Base-by-base conservation (phyloP, 2,329 filamentous ascomycete genomes). In the Stemphylium beticola region DNA sequence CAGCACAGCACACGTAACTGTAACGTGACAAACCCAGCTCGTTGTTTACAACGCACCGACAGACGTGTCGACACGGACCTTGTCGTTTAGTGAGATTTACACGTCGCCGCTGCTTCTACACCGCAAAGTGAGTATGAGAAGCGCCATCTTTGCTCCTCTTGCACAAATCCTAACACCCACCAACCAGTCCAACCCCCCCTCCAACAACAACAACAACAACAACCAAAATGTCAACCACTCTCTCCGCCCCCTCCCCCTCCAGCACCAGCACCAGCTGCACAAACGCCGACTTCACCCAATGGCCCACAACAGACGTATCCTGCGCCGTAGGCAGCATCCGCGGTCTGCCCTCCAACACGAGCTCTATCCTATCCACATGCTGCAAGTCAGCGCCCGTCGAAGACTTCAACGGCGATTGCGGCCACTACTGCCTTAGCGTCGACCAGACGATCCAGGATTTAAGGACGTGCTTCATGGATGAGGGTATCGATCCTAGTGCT, bases 351-450 rank as follows among this genome's bases (percentile, higher is more conserved):
- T 55, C 53, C 45, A 72, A 68, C 57, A 68, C 68, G 17, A 54
- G 57, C 34, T 52, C 61, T 22, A 58, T 62, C 17, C 61, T 73
- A 36, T 56, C 62, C 9, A 49, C 55, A 38, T 74, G 71, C 66
- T 74, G 71, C 67, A 72, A 72, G 36, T 54, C 57, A 31, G 69
- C 68, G 7, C 64, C 69, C 6, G 70, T 73, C 40, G 63, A 72
- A 43, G 50, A 55, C 2, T 73, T 58, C 53, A 71, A 67, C 34
- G 62, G 61, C 49, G 55, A 62, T 26, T 74, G 71, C 56, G 69
- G 67, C 12, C 60, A 64, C 46, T 73, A 68, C 54, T 74, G 71
- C 44, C 61, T 74, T 2, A 58, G 64, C 8, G 53, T 64, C 12
- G 61, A 65, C 29, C 70, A 74, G 41, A 57, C 56, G 5, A 61